Evolutionary conservation across 2,329 filamentous ascomycete species (phyloP), one percentile per base, ranked within the genome.

Genomic region (Penicillium rolfsii): DNA sequence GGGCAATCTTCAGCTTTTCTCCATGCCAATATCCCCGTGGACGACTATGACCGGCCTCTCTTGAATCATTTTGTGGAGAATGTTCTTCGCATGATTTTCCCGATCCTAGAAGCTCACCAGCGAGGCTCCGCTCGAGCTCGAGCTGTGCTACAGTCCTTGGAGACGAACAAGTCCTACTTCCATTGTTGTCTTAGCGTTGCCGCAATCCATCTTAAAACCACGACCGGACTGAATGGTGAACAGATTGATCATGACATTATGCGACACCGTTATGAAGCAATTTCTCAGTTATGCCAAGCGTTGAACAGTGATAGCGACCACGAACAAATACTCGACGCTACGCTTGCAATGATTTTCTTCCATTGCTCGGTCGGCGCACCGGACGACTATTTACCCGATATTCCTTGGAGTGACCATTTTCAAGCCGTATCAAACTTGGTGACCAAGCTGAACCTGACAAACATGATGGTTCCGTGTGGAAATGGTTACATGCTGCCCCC

Each of bases 401-500:
- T 98, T 69, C 89, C 93, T 24, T 99, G 95, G 95, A 91, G 94
- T 80, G 91, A 96, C 75, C 95, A 99, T 81, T 97, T 98, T 81
- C 90, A 96, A 76, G 93, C 93, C 3, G 94, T 90, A 22, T 89
- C 90, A 68, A 93, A 88, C 69, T 84, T 98, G 56, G 91, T 97
- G 26, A 87, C 90, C 74, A 93, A 91, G 78, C 88, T 98, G 36
- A 88, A 93, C 61, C 86, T 98, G 41, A 89, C 91, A 9, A 83
- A 84, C 41, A 77, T 88, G 52, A 86, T 94, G 57, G 82, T 86
- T 46, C 83, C 87, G 63, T 82, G 84, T 54, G 81, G 82, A 54
- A 84, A 88, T 66, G 81, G 83, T n/a, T 80, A 84, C 65, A 71
- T 80, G 7, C 89, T 89, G 64, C 87, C 91, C 5, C 90, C 92